Conservation (phyloP, 495 filamentous ascomycete species). For the Sordaria brevicollis region DNA sequence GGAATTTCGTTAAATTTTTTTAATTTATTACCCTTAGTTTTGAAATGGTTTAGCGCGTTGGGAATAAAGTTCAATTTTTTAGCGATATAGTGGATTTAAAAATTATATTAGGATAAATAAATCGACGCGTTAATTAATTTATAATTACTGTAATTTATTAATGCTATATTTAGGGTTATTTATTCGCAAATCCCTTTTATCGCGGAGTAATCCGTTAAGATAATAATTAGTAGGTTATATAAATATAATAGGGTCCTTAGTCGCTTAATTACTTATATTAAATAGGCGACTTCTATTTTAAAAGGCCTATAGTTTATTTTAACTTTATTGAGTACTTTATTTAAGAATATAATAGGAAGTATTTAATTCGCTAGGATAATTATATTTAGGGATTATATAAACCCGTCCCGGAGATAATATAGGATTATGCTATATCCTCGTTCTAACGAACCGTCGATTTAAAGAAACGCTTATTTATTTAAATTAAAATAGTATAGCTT, state of each 20-base stretch:
- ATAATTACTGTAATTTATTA: not conserved
- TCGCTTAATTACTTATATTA: not conserved
- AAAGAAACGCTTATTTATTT: too few species aligned
- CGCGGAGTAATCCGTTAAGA: not conserved
- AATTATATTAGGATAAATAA: not conserved
- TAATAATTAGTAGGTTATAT: not conserved
- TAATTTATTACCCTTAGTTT: not conserved
- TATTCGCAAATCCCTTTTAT: not conserved
- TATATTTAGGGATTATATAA: too few species aligned
- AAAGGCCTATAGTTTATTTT: not conserved
- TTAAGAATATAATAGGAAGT: too few species aligned
- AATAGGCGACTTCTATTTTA: not conserved
- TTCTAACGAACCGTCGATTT: too few species aligned
- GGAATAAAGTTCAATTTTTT: not conserved
- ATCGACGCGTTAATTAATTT: not conserved
- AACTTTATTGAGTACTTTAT: not conserved
- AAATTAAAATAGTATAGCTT: not conserved
- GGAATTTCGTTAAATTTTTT: too few species aligned
- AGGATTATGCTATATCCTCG: too few species aligned
- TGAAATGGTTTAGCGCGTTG: accelerated
- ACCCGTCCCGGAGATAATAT: too few species aligned
- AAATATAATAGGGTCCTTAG: not conserved
- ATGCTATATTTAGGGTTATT: not conserved
- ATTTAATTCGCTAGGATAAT: too few species aligned
- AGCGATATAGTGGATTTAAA: not conserved